Evolutionary conservation across 139 green algal species (phyloP).

Genomic region (Limnomonas spitsbergensis): DNA sequence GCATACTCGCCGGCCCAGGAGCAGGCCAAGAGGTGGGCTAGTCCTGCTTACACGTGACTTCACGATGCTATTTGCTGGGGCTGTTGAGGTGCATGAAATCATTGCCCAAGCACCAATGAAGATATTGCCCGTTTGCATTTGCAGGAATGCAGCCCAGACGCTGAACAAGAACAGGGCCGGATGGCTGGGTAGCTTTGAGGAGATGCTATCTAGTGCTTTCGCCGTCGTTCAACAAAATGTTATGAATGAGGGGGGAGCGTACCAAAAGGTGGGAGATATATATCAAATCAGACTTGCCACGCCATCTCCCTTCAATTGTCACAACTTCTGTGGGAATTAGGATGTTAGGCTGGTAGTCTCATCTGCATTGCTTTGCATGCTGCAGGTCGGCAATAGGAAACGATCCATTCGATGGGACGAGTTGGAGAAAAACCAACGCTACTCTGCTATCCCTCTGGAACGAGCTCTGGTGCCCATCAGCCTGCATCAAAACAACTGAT

Average conservation of each 20-base stretch:
- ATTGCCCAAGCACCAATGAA: no score
- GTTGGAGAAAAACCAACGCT: neutral
- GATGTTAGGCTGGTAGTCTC: no score
- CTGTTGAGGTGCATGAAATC: no score
- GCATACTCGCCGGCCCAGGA: conserved; percentile 58
- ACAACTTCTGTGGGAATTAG: no score
- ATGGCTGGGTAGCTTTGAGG: neutral
- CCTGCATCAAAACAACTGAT: neutral
- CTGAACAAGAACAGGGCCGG: conserved; percentile 12
- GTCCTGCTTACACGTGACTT: neutral
- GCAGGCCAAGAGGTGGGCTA: conserved; percentile 39
- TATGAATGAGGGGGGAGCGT: neutral
- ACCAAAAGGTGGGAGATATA: no score
- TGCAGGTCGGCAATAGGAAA: conserved; percentile 32
- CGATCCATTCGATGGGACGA: conserved; percentile 26
- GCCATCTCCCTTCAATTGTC: no score
- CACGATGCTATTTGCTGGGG: no score
- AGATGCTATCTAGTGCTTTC: neutral
- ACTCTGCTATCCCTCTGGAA: conserved; percentile 3
- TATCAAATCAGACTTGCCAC: no score
- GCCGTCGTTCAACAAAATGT: neutral
- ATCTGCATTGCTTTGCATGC: no score
- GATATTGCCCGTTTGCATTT: no score
- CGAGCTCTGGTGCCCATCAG: conserved; percentile 8
- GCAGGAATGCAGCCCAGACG: conserved; percentile 1